Conservation (phyloP, 179 eudicot genomes). For the Dionaea muscipula region DNA sequence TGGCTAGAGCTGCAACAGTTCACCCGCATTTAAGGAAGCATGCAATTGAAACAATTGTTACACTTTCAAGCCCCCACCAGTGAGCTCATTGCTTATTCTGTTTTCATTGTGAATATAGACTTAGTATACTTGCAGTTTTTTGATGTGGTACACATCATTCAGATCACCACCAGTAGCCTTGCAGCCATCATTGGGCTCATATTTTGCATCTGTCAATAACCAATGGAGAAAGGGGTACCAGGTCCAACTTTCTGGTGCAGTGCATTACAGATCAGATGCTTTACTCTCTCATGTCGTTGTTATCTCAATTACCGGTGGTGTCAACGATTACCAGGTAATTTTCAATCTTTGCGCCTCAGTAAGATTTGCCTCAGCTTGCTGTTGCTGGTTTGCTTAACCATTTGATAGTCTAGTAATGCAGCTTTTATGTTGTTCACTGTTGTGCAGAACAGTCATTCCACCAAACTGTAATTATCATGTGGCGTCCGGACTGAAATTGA, state of each 20-base stretch:
- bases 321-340: constrained; percentile 84
- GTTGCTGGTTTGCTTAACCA: not conserved
- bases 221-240: constrained; percentile 83
- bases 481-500: too few species aligned
- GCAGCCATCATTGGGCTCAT: constrained; percentile 92
- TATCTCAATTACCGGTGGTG: constrained; percentile 83
- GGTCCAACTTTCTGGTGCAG: constrained; percentile 42
- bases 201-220: constrained; percentile 57
- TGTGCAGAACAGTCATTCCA: too few species aligned
- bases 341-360: not conserved
- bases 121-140: constrained; percentile 8
- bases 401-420: not conserved
- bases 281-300: constrained; percentile 58
- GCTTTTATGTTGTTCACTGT: too few species aligned
- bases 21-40: constrained; percentile 68
- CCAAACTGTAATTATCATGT: too few species aligned
- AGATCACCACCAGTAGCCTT: constrained; percentile 86
- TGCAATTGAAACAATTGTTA: constrained; percentile 79
- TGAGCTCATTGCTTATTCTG: constrained; percentile 24
- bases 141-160: constrained; percentile 22
- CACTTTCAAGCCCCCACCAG: constrained; percentile 97
- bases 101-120: constrained; percentile 8
- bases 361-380: not conserved
- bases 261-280: constrained; percentile 38
- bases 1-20: constrained; percentile 88